phyloP scores from a whole-genome alignment of 768 basidiomycete genomes.

The Russula dissimulans region DNA sequence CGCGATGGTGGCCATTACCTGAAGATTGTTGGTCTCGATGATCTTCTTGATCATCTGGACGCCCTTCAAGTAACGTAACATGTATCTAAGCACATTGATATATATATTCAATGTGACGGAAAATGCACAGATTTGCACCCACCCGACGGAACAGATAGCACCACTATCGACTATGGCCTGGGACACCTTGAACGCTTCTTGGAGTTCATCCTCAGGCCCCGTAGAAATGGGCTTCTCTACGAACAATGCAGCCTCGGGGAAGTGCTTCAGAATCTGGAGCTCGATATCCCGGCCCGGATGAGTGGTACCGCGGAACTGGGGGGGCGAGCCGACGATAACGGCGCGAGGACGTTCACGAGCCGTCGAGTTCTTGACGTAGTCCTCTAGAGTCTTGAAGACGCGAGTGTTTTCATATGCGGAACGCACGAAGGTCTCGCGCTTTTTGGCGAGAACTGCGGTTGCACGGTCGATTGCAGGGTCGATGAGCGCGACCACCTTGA shows the following conservation, averaged over 20 bases:
- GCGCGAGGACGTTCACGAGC: slow-evolving; percentile 65
- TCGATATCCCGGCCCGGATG: slow-evolving; percentile 77
- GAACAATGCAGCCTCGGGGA: slow-evolving; percentile 85
- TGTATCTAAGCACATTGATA: slow-evolving; percentile 47
- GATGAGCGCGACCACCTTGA: slow-evolving; percentile 91
- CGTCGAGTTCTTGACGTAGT: slow-evolving; percentile 65
- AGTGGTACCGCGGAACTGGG: slow-evolving; percentile 80
- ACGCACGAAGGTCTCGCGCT: slow-evolving; percentile 87
- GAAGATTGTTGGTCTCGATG: slow-evolving; percentile 86
- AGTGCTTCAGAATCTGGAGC: slow-evolving; percentile 73
- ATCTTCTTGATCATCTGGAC: slow-evolving; percentile 97
- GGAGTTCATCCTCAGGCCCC: slow-evolving; percentile 58
- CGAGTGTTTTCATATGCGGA: slow-evolving; percentile 88
- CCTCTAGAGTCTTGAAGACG: slow-evolving; percentile 76
- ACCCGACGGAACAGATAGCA: slow-evolving; percentile 86
- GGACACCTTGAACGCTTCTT: slow-evolving; percentile 61
- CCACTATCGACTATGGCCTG: slow-evolving; percentile 58
- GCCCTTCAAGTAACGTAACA: slow-evolving; percentile 88
- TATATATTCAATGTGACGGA: not conserved
- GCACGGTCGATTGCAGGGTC: slow-evolving; percentile 86
- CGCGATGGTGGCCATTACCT: slow-evolving; percentile 93
- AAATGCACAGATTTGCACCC: slow-evolving; percentile 21
- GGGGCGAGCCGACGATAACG: slow-evolving; percentile 85
- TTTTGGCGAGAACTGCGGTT: slow-evolving; percentile 70
- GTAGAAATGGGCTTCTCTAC: slow-evolving; percentile 91